Conservation (phyloP, 1,139 yeast species). For the Kluyveromyces sp. region DNA sequence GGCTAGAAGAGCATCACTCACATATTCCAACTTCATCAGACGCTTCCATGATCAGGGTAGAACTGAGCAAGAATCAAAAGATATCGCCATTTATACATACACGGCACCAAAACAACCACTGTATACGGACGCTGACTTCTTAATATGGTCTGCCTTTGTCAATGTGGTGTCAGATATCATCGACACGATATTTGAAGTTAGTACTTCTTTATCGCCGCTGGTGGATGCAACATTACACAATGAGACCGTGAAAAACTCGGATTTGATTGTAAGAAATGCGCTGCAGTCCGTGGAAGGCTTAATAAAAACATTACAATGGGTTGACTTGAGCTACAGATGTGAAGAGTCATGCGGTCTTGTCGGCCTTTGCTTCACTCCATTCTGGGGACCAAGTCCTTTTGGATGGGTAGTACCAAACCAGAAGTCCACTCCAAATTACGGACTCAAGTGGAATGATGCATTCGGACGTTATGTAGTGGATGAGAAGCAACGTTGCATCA, state of each 20-base stretch:
- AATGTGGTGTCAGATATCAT: constrained; percentile 35
- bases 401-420: constrained; percentile 25
- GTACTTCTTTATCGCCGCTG: constrained; percentile 23
- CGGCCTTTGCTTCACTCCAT: constrained; percentile 47
- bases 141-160: constrained; percentile 43
- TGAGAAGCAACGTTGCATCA: constrained; percentile 18
- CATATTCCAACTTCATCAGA: constrained; percentile 1
- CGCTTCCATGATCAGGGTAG: constrained; percentile 14
- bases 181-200: constrained; percentile 33
- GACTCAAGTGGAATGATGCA: constrained; percentile 16
- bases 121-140: constrained; percentile 35
- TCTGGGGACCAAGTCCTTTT: constrained; percentile 53
- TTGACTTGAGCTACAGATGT: constrained; percentile 38
- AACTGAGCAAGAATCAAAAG: constrained; percentile 32
- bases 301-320: constrained; percentile 37
- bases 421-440: constrained; percentile 9
- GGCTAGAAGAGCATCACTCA: constrained; percentile 1
- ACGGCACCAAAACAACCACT: constrained; percentile 37
- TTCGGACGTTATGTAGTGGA: constrained; percentile 18
- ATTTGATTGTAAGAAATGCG: not conserved
- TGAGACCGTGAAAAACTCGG: constrained; percentile 8
- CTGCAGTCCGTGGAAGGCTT: constrained; percentile 16
- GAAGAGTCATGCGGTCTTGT: constrained; percentile 36
- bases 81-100: constrained; percentile 38
- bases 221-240: constrained; percentile 15